A percentile compares a stretch with the other conserved stretches of the same genome.
phyloP scores from a whole-genome alignment of 495 filamentous ascomycete species.

The Opeltia flavorubescens region DNA sequence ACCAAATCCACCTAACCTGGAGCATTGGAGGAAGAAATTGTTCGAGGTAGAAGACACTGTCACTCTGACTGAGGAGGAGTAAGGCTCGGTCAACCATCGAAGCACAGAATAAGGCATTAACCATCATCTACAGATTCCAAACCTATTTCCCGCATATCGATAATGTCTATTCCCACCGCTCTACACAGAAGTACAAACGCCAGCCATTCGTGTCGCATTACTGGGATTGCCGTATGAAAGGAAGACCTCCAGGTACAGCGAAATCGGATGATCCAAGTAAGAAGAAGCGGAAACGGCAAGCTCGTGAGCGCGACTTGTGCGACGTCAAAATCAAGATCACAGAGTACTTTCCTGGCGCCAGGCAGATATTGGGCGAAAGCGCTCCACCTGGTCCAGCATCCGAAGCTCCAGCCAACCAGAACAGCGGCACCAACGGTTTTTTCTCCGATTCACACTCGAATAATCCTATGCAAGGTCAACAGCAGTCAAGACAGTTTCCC shows the following conservation, averaged over 20 bases:
- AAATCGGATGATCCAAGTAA: constrained; percentile 78
- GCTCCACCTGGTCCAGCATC: constrained; percentile 8
- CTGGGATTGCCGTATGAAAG: constrained; percentile 84
- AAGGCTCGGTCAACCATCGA: constrained; percentile 17
- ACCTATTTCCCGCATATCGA: constrained; percentile 85
- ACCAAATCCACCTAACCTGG: constrained; percentile 52
- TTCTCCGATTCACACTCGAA: constrained; percentile 21
- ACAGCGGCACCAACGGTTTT: constrained; percentile 21
- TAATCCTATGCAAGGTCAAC: not conserved
- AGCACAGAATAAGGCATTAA: not conserved
- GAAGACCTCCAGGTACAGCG: constrained; percentile 67
- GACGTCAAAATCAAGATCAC: constrained; percentile 91
- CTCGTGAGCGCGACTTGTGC: constrained; percentile 64
- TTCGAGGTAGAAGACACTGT: constrained; percentile 69
- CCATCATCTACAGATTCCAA: constrained; percentile 44
- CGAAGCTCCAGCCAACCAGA: not conserved
- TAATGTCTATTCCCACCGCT: constrained; percentile 85
- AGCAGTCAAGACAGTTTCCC: constrained; percentile 1
- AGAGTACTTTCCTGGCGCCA: constrained; percentile 55
- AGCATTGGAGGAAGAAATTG: constrained; percentile 58
- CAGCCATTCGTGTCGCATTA: constrained; percentile 76
- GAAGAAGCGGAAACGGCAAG: constrained; percentile 74
- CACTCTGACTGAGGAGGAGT: constrained; percentile 67
- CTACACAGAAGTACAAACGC: constrained; percentile 74
- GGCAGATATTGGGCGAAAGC: constrained; percentile 17